Evolutionary conservation across 2,329 filamentous ascomycete genomes (phyloP).

Genomic region (Arachnopeziza araneosa): DNA sequence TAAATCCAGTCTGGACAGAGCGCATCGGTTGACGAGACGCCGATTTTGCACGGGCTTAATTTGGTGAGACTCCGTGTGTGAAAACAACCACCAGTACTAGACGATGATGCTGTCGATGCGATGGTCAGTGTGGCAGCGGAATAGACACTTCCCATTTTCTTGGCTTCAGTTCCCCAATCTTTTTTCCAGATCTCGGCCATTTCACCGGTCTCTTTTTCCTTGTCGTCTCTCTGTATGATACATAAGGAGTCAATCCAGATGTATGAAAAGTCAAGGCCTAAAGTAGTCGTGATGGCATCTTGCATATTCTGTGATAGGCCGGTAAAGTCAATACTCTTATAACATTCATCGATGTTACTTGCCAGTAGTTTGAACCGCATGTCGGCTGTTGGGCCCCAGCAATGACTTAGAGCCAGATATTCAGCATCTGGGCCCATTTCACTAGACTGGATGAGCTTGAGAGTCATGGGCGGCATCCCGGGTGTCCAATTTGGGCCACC

Average conservation of each 20-base stretch:
- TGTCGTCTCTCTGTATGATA: conserved; percentile 15
- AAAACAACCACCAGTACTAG: background rate
- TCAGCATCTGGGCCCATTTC: no score
- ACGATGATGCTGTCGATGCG: background rate
- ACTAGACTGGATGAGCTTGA: no score
- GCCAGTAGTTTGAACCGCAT: background rate
- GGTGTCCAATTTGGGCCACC: no score
- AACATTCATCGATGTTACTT: no score
- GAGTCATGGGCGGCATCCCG: no score
- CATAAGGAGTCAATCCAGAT: conserved; percentile 22
- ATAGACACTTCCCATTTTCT: conserved; percentile 11
- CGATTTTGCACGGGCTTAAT: no score
- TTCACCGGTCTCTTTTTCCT: no score
- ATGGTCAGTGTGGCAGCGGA: background rate
- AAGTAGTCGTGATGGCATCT: conserved; percentile 10
- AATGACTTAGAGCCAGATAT: conserved; percentile 17
- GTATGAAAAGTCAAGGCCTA: conserved; percentile 10
- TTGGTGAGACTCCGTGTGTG: no score
- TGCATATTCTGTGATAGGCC: conserved; percentile 9
- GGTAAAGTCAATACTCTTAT: no score
- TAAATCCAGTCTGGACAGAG: no score
- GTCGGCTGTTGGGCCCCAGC: conserved; percentile 11
- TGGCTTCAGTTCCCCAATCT: conserved; percentile 16
- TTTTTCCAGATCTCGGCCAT: background rate
- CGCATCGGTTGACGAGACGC: no score